Evolutionary conservation across 345 rosid genomes (phyloP), one percentile per base, ranked within the genome.

Genomic region (Cardiospermum halicacabum): DNA sequence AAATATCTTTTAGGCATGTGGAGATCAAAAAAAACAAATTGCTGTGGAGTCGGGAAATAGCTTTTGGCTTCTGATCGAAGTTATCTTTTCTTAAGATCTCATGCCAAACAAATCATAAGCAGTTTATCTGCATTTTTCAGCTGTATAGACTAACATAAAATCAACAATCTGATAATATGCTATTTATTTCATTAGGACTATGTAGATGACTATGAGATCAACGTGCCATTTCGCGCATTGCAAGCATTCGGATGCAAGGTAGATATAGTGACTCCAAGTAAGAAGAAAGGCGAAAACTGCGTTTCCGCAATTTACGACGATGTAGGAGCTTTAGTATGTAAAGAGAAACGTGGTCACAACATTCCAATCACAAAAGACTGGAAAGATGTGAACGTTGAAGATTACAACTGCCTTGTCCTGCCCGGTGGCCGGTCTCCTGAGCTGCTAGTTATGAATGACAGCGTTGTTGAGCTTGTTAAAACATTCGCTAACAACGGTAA

Each of bases 391-490:
- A 30, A 43, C 8, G 76, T 75, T 2, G 72, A 73, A 67, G 72
- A 75, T 11, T 82, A 82, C 18, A 84, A 82, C 55, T 77, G 87
- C 57, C 65, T 82, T 12, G 72, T 82, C 3, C 67, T 80, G 39
- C 87, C 87, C 0, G 84, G 84, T 56, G 87, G 87, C 57, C 74
- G 87, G 64, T 75, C 76, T 8, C 84, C 84, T 0, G 87, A 82
- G 66, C 58, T 82, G 24, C 67, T 82, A 58, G 81, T 82, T 18
- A 68, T 75, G 74, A 69, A 77, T 21, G 66, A 65, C 26, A 80
- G 77, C 5, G 87, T 72, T 13, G 48, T 82, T 19, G 56, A 48
- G n/a, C 63, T 82, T 31, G 80, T 82, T 34, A 77, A 42, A 22
- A 65, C 55, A 4, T 82, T 82, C 56, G 71, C 47, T 4, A 77